A percentile compares a stretch with the other conserved stretches of the same genome.
Conservation (phyloP, 306 rosid species). For the Quercus bicolor region DNA sequence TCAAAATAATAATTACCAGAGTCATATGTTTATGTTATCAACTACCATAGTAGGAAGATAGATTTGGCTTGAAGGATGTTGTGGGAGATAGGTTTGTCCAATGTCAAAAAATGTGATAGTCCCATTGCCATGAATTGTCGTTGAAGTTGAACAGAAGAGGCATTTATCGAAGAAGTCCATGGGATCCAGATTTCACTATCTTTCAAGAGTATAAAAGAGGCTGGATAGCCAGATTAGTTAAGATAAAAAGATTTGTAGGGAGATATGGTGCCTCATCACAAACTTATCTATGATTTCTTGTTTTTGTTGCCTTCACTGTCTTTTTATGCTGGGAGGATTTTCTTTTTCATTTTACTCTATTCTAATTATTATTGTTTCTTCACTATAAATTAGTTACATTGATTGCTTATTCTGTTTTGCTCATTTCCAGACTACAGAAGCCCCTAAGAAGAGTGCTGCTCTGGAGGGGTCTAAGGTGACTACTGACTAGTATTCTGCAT, state of each 20-base stretch:
- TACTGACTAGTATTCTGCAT: conserved; percentile 11
- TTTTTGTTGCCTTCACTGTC: background rate
- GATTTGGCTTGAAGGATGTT: background rate
- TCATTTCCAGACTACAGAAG: background rate
- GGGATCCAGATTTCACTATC: background rate
- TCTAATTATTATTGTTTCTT: background rate
- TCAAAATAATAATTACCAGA: background rate
- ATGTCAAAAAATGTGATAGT: background rate
- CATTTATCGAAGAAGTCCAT: background rate
- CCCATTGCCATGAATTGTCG: background rate
- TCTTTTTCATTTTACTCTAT: background rate
- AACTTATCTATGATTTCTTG: background rate
- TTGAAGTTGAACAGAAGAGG: background rate
- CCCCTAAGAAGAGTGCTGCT: background rate
- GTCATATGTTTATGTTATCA: background rate
- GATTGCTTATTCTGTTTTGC: background rate
- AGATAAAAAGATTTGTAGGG: background rate
- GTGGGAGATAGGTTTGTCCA: background rate
- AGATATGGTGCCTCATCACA: background rate
- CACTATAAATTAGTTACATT: background rate
- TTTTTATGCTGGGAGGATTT: background rate
- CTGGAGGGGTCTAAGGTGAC: conserved; percentile 18
- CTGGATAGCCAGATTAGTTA: background rate
- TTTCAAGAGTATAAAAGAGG: background rate
- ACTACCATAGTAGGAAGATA: background rate